phyloP scores from a whole-genome alignment of 2,329 filamentous ascomycete species.

The Lasiodiplodia gonubiensis region DNA sequence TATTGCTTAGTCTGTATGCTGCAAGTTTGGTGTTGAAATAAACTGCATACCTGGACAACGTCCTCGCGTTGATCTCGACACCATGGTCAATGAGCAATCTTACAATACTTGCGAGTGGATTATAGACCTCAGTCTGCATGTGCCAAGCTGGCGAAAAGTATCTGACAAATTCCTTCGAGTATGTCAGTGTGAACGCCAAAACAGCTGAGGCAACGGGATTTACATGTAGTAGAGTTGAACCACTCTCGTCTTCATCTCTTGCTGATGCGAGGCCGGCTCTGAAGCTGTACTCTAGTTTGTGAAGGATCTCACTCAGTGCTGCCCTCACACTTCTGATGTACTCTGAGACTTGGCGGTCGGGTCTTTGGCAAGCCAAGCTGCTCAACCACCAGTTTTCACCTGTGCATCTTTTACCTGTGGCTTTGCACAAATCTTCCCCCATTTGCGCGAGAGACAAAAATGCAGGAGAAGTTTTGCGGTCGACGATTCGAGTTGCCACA shows the following conservation, averaged over 20 bases:
- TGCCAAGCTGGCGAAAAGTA: not conserved
- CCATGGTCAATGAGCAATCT: not conserved
- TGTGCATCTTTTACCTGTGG: not conserved
- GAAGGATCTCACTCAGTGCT: not conserved
- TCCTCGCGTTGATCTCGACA: not conserved
- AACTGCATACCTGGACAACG: not conserved
- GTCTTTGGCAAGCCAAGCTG: not conserved
- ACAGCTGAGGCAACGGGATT: not conserved
- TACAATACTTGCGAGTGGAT: not conserved
- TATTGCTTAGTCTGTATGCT: too few relatives aligned
- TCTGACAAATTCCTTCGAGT: not conserved
- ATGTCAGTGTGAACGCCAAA: not conserved
- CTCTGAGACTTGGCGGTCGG: not conserved
- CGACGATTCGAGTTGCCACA: not conserved
- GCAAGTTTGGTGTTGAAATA: too few relatives aligned
- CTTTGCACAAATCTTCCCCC: not conserved
- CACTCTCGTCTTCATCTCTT: not conserved
- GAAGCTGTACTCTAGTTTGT: not conserved
- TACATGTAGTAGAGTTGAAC: not conserved
- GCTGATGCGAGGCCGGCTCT: not conserved
- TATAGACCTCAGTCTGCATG: not conserved
- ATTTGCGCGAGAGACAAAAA: not conserved
- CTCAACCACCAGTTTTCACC: not conserved
- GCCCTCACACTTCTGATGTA: not conserved
- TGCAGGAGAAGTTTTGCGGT: not conserved